Percentiles rank a stretch among this genome's conserved stretches.
Conservation (phyloP, 1,284 basidiomycete species). For the Pyrrhoderma lamaoense region DNA sequence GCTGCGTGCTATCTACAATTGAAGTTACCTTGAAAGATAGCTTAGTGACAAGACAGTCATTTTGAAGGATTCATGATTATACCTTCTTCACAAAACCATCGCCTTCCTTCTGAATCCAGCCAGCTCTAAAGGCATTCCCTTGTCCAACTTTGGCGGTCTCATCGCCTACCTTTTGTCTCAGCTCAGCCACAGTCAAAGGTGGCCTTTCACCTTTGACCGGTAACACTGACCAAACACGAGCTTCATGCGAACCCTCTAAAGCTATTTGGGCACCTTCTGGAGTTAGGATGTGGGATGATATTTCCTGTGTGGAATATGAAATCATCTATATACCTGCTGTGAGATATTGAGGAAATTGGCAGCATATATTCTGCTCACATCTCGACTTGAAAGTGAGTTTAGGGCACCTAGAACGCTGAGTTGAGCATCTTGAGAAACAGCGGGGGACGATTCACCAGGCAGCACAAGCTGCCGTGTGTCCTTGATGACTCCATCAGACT, state of each 20-base stretch:
- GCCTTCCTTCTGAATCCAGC: slow-evolving; percentile 93
- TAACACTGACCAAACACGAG: slow-evolving; percentile 82
- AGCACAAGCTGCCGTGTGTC: slow-evolving; percentile 72
- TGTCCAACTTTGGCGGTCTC: slow-evolving; percentile 89
- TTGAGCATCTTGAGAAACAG: slow-evolving; percentile 67
- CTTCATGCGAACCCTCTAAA: slow-evolving; percentile 86
- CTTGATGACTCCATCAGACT: slow-evolving; percentile 48
- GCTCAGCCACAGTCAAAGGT: slow-evolving; percentile 57
- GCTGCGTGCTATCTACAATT: slow-evolving; percentile 68
- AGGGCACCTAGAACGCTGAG: slow-evolving; percentile 79
- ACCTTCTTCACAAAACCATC: slow-evolving; percentile 78
- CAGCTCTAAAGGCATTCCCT: slow-evolving; percentile 93
- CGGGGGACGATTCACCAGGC: slow-evolving; percentile 53
- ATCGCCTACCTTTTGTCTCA: slow-evolving; percentile 73
- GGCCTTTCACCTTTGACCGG: slow-evolving; percentile 61
- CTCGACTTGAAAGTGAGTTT: slow-evolving; percentile 81
- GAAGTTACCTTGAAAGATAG: slow-evolving; percentile 47
- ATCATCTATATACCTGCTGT: slow-evolving; percentile 65
- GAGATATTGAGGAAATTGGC: too few relatives aligned
- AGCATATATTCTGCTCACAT: slow-evolving; percentile 45
- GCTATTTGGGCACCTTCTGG: slow-evolving; percentile 78
- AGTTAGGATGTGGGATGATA: slow-evolving; percentile 66
- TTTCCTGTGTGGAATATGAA: slow-evolving; percentile 72
- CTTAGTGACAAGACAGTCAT: background rate
- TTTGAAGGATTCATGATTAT: slow-evolving; percentile 4